Base-by-base conservation (phyloP, 306 rosid species). In the Corylus americana region DNA sequence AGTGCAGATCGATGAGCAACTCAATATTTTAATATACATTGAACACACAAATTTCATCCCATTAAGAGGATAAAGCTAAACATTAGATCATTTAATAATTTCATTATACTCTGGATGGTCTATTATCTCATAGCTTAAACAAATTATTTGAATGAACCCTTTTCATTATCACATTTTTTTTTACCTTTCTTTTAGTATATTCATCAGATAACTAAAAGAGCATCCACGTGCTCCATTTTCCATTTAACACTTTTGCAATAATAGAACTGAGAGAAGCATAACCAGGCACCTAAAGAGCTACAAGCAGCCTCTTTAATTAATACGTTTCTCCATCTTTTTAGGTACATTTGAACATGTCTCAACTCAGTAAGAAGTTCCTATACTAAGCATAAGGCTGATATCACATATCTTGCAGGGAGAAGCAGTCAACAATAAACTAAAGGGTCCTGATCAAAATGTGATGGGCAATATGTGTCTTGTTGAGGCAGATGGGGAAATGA, bases 391-490 rank as follows among this genome's bases (percentile, higher is more conserved):
- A 7, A 29, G 35, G 68, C 29, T 62, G 17, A 25, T 13, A 64
- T 37, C 47, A 42, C 16, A 42, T 10, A 68, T 68, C 51, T 68
- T 68, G 72, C 29, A 68, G 25, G 27, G 70, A 63, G 20, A 14
- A 27, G 37, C 45, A 3, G 10, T 17, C 17, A 31, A 63, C 72
- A 84, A 47, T 37, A 67, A 39, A 11, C 13, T 39, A 39, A 44
- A 68, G 72, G n/a, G 71, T 64, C 25, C 70, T 64, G 72, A 68
- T 44, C 53, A 68, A n/a, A 20, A 68, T n/a, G 29, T 68, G 31
- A 39, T 67, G 16, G 20, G 53, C 8, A 68, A 68, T 68, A 14
- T 18, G 14, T 58, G 66, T 25, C 27, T 55, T 59, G 17, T 59
- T 59, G 66, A 59, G 37, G 31, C 66, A 59, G 39, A 59, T 25